These are phyloP conservation scores for Ceriops decandra DNA, from an alignment of 345 rosid genomes.

Conservation along the genomic window DNA sequence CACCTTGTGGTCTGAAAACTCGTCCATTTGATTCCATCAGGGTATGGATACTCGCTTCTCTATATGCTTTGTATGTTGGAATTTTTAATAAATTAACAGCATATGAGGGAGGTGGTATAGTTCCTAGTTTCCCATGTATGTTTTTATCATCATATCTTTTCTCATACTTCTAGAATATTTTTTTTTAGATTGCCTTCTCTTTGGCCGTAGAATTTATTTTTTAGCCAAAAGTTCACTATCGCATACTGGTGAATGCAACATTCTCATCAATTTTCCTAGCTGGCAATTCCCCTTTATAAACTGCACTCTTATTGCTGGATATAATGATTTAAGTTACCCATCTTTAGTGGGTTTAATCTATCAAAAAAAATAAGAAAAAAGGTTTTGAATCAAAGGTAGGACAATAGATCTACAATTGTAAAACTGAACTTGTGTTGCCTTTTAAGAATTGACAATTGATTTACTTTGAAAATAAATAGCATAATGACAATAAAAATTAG, in stretches of 20 bases:
- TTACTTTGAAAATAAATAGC: not conserved
- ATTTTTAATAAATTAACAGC: not conserved
- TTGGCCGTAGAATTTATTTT: too few relatives aligned
- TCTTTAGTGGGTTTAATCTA: too few relatives aligned
- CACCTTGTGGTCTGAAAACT: slow-evolving; percentile 94
- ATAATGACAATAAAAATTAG: not conserved
- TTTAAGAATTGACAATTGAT: not conserved
- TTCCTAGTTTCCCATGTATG: not conserved
- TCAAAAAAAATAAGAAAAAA: too few relatives aligned
- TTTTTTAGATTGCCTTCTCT: too few relatives aligned
- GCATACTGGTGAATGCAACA: too few relatives aligned
- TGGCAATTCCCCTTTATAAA: too few relatives aligned
- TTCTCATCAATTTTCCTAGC: too few relatives aligned
- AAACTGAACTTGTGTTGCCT: not conserved
- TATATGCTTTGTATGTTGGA: not conserved
- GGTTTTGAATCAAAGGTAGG: not conserved
- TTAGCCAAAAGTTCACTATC: too few relatives aligned
- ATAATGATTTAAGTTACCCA: too few relatives aligned
- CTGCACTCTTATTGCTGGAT: too few relatives aligned
- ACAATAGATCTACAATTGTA: not conserved
- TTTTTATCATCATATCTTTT: too few relatives aligned
- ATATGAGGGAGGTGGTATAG: not conserved
- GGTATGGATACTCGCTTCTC: slow-evolving; percentile 8
- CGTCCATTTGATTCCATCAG: slow-evolving; percentile 85
- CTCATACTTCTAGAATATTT: too few relatives aligned